Percentiles rank a stretch among this genome's conserved stretches.
phyloP scores from a whole-genome alignment of 306 rosid genomes.

The Nissolia schottii region DNA sequence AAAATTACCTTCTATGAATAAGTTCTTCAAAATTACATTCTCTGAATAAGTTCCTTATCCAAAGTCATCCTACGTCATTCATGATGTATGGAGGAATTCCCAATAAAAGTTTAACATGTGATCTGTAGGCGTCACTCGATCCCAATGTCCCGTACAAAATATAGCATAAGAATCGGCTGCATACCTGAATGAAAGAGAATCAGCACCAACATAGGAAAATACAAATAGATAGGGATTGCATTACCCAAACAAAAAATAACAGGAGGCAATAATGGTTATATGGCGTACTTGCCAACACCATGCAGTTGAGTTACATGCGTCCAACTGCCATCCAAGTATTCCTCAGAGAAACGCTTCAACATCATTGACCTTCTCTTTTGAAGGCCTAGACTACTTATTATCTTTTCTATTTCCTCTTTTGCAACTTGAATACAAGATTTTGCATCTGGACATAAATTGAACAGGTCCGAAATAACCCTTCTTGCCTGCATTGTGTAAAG shows the following conservation, averaged over 20 bases:
- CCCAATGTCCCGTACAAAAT: conserved; percentile 57
- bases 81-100: conserved; percentile 32
- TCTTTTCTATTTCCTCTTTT: conserved; percentile 34
- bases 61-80: not conserved
- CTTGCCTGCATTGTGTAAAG: conserved; percentile 39
- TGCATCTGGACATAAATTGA: conserved; percentile 65
- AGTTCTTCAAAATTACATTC: not conserved
- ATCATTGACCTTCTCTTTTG: conserved; percentile 44
- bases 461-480: conserved; percentile 34
- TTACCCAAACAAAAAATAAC: not conserved
- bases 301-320: conserved; percentile 67
- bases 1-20: not conserved
- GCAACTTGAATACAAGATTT: conserved; percentile 45
- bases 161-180: conserved; percentile 71
- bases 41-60: not conserved
- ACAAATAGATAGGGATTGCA: not conserved
- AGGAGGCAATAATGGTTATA: not conserved
- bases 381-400: conserved; percentile 49
- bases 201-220: not conserved
- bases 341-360: conserved; percentile 51
- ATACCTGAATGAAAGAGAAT: conserved; percentile 32
- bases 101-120: conserved; percentile 46
- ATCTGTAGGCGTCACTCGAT: conserved; percentile 38
- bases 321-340: conserved; percentile 60
- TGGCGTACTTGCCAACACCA: conserved; percentile 71